Base-by-base conservation (phyloP, 2,329 filamentous ascomycete species). In the Beauveria sp. region DNA sequence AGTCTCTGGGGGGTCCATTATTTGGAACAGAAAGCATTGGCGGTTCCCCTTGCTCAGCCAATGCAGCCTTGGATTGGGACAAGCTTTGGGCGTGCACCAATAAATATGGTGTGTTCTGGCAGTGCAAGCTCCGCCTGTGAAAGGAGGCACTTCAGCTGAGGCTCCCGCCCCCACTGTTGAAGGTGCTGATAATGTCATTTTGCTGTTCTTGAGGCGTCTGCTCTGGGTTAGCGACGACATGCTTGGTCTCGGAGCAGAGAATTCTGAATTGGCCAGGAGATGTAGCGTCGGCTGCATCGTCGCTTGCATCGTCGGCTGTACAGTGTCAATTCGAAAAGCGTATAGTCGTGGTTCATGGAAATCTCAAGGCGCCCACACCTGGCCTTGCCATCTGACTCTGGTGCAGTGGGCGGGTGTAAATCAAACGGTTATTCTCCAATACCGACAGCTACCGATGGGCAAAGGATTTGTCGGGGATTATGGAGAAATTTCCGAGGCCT, bases 71-170 rank as follows among this genome's bases (percentile, higher is more conserved):
- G 41, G n/a, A 56, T 30, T 30, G 40, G 26, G 24, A 30, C 34
- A 34, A 44, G 53, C 54, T 57, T 44, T 26, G 34, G 26, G 16
- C 28, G 30, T 48, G 28, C 41, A n/a, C 40, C 3, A 40, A 22
- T 7, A 28, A 50, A 22, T 7, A 41, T 37, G 20, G 43, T 40
- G 30, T 47, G 16, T 24, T 41, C 55, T 24, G 20, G 34, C 16
- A 30, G 5, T 28, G 46, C 34, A 51, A 30, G 22, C 44, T 51
- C 16, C 34, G 12, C 14, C 2, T 47, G 20, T 47, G 6, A 16
- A 51, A 47, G 28, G 24, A 51, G 46, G 24, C 14, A 43, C 9
- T 37, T 58, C 55, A 58, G 55, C 55, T 58, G 55, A 51, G 55
- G 55, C 55, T 58, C 47, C 16, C 14, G 22, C 8, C 55, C 46